Evolutionary conservation across 352 stramenopile species (phyloP).

Genomic region (Pilasporangium apinafurcum): DNA sequence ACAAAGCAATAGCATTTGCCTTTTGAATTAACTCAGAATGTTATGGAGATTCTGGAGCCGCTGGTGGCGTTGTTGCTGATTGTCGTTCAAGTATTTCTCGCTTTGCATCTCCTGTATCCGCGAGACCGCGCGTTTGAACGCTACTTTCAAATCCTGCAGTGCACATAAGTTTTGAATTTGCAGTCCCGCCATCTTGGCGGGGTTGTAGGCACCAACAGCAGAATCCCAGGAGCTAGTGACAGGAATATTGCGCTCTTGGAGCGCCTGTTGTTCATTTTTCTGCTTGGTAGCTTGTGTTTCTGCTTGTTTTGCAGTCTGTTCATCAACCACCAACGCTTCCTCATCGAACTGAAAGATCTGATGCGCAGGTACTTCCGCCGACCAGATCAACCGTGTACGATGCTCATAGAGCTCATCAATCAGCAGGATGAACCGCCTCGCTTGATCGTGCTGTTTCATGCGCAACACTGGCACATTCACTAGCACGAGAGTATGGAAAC

Average conservation of each 20-base stretch:
- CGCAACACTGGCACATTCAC: conserved; percentile 82
- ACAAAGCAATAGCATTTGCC: too few relatives aligned
- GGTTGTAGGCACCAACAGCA: conserved; percentile 46
- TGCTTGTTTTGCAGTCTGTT: conserved; percentile 16
- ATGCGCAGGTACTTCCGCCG: conserved; percentile 26
- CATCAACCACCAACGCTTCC: conserved; percentile 7
- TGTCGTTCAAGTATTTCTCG: conserved; percentile 53
- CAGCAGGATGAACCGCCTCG: conserved; percentile 95
- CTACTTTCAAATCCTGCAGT: conserved; percentile 66
- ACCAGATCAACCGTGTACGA: conserved; percentile 48
- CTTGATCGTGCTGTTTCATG: conserved; percentile 86
- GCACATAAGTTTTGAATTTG: conserved; percentile 59
- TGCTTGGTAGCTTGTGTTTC: conserved; percentile 33
- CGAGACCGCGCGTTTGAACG: conserved; percentile 75
- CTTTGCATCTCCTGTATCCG: conserved; percentile 86
- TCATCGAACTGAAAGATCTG: conserved; percentile 71
- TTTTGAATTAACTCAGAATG: too few relatives aligned
- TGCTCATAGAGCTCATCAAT: conserved; percentile 97
- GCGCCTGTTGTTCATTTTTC: conserved; percentile 21
- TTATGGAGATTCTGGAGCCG: conserved; percentile 19
- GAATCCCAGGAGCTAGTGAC: conserved; percentile 63
- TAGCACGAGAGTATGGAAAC: conserved; percentile 91
- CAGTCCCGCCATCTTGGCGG: conserved; percentile 45
- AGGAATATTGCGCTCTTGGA: conserved; percentile 37
- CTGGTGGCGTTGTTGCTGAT: conserved; percentile 16